Evolutionary conservation across 73 alveolate species (phyloP).

Genomic region (Breviolum minutum): DNA sequence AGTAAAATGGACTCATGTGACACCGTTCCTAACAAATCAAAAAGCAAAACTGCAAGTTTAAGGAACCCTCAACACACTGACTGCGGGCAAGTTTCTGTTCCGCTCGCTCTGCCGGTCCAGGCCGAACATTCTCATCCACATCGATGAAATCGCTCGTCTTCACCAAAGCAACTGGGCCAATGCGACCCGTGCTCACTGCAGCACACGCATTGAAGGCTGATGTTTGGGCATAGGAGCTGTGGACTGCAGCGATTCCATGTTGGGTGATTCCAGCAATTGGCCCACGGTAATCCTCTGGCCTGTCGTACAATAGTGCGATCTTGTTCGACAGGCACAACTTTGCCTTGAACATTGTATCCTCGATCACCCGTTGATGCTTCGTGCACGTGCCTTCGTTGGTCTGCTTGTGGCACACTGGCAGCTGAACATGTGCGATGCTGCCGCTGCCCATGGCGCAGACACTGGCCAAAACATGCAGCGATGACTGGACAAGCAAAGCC

Average conservation of each 20-base stretch:
- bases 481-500: background rate
- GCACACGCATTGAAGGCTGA: background rate
- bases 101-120: background rate
- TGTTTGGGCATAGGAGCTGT: background rate
- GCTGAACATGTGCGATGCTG: background rate
- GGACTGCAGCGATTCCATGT: background rate
- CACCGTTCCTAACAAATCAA: background rate
- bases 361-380: background rate
- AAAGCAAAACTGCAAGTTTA: background rate
- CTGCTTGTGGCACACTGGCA: background rate
- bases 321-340: background rate
- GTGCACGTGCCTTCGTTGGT: background rate
- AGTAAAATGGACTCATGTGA: no score
- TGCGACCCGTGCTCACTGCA: background rate
- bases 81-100: background rate
- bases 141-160: background rate
- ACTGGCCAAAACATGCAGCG: background rate
- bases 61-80: no score
- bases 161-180: background rate
- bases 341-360: conserved; percentile 1
- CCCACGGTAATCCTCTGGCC: no score
- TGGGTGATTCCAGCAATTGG: background rate
- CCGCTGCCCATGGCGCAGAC: background rate
- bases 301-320: background rate
- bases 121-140: background rate